Conservation (phyloP, 768 basidiomycete genomes). For the Tricholoma terreum region DNA sequence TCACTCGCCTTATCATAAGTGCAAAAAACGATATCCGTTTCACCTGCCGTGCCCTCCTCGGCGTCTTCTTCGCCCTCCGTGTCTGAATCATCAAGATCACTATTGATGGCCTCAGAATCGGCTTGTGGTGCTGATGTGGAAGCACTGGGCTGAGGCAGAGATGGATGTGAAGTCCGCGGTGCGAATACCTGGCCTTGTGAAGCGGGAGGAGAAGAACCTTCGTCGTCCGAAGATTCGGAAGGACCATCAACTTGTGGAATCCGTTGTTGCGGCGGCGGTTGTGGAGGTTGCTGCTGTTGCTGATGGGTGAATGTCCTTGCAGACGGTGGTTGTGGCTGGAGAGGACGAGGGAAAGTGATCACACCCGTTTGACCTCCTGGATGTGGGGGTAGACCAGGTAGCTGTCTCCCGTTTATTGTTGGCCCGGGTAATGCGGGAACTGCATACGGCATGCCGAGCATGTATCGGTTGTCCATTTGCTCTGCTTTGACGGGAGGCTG, state of each 20-base stretch:
- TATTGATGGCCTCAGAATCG: slow-evolving; percentile 89
- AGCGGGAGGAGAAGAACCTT: slow-evolving; percentile 65
- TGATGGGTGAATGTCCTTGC: slow-evolving; percentile 27
- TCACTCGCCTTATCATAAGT: slow-evolving; percentile 90
- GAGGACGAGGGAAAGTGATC: slow-evolving; percentile 47
- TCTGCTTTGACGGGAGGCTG: slow-evolving; percentile 68
- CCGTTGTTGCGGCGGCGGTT: slow-evolving; percentile 18
- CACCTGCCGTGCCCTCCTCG: slow-evolving; percentile 69
- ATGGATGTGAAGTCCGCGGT: slow-evolving; percentile 70
- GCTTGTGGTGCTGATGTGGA: slow-evolving; percentile 31
- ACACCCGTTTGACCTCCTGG: slow-evolving; percentile 59
- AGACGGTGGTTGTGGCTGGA: slow-evolving; percentile 27
- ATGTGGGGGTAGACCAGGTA: slow-evolving; percentile 44
- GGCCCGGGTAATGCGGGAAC: slow-evolving; percentile 67
- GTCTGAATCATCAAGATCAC: slow-evolving; percentile 94
- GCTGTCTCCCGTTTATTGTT: slow-evolving; percentile 47
- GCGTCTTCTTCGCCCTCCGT: slow-evolving; percentile 82
- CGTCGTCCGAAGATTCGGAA: slow-evolving; percentile 61
- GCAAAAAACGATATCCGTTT: slow-evolving; percentile 94
- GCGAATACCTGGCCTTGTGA: slow-evolving; percentile 58
- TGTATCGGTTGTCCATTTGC: slow-evolving; percentile 66
- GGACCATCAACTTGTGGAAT: slow-evolving; percentile 87
- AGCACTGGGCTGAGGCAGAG: slow-evolving; percentile 60
- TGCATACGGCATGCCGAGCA: slow-evolving; percentile 52
- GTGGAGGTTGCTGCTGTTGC: slow-evolving; percentile 11